phyloP scores from a whole-genome alignment of 169 alveolate species.

The Plasmodium knowlesi region DNA sequence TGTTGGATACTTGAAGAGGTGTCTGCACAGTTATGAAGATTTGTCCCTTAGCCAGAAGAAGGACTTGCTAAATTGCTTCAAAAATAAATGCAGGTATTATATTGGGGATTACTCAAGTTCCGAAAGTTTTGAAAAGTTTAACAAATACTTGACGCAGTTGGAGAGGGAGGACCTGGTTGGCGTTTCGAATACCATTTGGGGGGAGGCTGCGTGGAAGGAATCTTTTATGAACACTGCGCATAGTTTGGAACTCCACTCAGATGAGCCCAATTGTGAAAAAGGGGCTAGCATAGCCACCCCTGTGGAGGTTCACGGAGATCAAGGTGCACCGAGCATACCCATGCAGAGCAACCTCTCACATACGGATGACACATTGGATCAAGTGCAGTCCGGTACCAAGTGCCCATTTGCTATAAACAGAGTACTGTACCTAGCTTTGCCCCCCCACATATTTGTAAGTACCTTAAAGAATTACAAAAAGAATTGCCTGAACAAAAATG shows the following conservation, averaged over 20 bases:
- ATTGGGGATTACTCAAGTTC: conserved; percentile 45
- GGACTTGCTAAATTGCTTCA: conserved; percentile 62
- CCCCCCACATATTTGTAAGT: conserved; percentile 78
- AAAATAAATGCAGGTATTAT: conserved; percentile 35
- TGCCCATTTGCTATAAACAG: conserved; percentile 43
- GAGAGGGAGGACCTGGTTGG: conserved; percentile 28
- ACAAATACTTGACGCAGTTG: conserved; percentile 26
- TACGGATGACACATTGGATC: conserved; percentile 1
- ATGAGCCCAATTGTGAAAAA: not conserved
- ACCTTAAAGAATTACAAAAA: conserved; percentile 49
- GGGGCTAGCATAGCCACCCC: not conserved
- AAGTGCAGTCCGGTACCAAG: not conserved
- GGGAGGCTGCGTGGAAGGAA: not conserved
- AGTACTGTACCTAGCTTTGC: conserved; percentile 81
- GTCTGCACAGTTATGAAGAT: conserved; percentile 65
- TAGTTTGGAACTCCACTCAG: not conserved
- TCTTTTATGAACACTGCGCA: not conserved
- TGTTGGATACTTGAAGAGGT: conserved; percentile 70
- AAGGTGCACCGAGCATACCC: not conserved
- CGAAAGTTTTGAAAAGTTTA: conserved; percentile 24
- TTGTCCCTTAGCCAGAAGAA: conserved; percentile 45
- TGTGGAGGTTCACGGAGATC: not conserved
- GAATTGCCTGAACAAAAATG: conserved; percentile 38
- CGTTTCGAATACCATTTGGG: conserved; percentile 17
- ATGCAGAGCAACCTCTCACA: not conserved